Base-by-base conservation (phyloP, 129 eudicot species). In the Escallonia herrerae region DNA sequence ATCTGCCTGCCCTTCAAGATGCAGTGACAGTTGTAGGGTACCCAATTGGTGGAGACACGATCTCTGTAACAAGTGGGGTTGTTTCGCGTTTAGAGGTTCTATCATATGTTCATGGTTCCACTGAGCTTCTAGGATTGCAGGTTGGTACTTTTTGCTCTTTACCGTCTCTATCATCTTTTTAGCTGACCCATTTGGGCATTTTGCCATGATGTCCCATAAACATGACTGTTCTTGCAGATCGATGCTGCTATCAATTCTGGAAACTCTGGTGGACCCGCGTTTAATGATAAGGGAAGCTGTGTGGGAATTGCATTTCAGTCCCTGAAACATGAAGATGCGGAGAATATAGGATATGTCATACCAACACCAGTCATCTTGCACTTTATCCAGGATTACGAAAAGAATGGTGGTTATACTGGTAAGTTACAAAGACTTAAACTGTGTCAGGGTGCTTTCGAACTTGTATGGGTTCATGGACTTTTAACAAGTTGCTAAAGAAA, bases 231-330 rank as follows among this genome's bases (percentile, higher is more conserved):
- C 14, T 68, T 67, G 69, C 83, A 93, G 99, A 93, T 93, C 48
- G 99, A 93, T 80, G 99, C 99, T 38, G 99, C 99, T 54, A 93
- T 93, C 7, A 93, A 93, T 78, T 93, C 99, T 15, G 99, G 98
- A 56, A 93, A 93, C 75, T 93, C 99, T 47, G 99, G 99, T 40
- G 99, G 99, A 6, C 99, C 99, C 43, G 96, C 99, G 3, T 93
- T 93, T 55, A 93, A 80, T 51, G 95, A 86, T 63, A 89, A 78
- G 73, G 99, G 99, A 46, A 80, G 70, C 8, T 93, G 99, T 80
- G 96, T 93, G 40, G 99, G 99, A 52, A 93, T 93, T 76, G 99
- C 99, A 47, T 91, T 91, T 62, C 97, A 93, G 79, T 93, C 99
- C 60, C 96, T 93, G 12, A 93, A 93, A 70, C 98, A 93, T 59